phyloP scores from a whole-genome alignment of 2,329 filamentous ascomycete species.

The Aspergillus terreus region DNA sequence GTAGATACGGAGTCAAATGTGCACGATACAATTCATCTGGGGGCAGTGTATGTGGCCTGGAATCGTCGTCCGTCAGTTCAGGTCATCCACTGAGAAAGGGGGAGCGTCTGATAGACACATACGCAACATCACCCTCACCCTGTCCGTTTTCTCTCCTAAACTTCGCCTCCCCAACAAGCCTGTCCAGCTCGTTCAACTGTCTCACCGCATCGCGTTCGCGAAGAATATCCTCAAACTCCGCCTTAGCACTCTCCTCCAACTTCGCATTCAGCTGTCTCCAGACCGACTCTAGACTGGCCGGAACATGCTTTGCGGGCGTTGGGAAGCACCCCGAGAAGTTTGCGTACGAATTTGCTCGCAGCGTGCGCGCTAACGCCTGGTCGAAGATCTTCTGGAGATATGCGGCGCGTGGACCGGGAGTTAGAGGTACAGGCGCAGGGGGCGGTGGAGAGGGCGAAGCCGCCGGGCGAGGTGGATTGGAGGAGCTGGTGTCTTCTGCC shows the following conservation, averaged over 20 bases:
- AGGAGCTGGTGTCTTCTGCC: slow-evolving; percentile 15
- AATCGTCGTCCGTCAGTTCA: neutral
- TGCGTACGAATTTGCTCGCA: slow-evolving; percentile 58
- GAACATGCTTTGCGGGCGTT: slow-evolving; percentile 56
- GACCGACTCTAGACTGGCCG: slow-evolving; percentile 53
- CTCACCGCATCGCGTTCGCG: slow-evolving; percentile 53
- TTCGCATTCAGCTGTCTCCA: slow-evolving; percentile 58
- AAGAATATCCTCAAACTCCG: slow-evolving; percentile 60
- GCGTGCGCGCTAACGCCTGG: slow-evolving; percentile 55
- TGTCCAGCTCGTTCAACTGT: slow-evolving; percentile 59
- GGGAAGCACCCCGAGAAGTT: slow-evolving; percentile 64
- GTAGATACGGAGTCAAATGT: slow-evolving; percentile 56
- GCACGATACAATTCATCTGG: slow-evolving; percentile 55
- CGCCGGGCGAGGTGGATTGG: slow-evolving; percentile 11
- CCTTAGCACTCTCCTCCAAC: slow-evolving; percentile 54
- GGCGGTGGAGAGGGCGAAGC: slow-evolving; percentile 50
- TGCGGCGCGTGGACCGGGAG: slow-evolving; percentile 58
- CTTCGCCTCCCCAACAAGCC: slow-evolving; percentile 57
- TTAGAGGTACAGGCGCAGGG: slow-evolving; percentile 50
- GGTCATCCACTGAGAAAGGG: neutral
- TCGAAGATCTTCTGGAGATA: slow-evolving; percentile 59
- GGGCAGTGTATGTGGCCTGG: slow-evolving; percentile 56
- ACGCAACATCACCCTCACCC: slow-evolving; percentile 44
- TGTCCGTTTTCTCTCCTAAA: slow-evolving; percentile 45
- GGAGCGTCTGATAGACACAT: slow-evolving; percentile 27